These are phyloP conservation scores for Phialocephala subalpina DNA, from an alignment of 2,329 filamentous ascomycete species.

Conservation along the genomic window DNA sequence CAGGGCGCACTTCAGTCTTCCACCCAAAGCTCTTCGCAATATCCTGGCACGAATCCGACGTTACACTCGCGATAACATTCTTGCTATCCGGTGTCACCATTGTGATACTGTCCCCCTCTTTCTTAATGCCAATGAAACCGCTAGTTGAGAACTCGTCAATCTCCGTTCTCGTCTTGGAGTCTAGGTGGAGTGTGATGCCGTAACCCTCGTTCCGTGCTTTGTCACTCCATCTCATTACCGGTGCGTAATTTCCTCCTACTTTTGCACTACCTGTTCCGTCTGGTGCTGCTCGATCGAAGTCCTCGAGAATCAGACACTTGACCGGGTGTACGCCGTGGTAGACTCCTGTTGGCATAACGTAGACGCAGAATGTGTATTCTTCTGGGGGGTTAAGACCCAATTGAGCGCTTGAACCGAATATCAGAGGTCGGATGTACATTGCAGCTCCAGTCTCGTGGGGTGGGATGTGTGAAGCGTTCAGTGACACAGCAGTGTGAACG, in stretches of 20 bases:
- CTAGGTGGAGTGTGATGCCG: slow-evolving; percentile 94
- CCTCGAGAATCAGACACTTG: slow-evolving; percentile 86
- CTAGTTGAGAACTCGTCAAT: slow-evolving; percentile 97
- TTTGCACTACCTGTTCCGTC: slow-evolving; percentile 92
- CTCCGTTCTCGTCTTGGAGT: slow-evolving; percentile 83
- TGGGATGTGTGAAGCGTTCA: slow-evolving; percentile 91
- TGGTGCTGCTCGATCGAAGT: slow-evolving; percentile 93
- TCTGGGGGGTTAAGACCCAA: slow-evolving; percentile 87
- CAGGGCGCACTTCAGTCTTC: slow-evolving; percentile 79
- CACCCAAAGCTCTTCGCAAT: slow-evolving; percentile 83
- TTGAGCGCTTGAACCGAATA: slow-evolving; percentile 89
- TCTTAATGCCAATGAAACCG: slow-evolving; percentile 85
- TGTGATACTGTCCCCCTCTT: slow-evolving; percentile 48
- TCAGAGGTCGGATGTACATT: slow-evolving; percentile 89
- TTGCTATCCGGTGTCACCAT: slow-evolving; percentile 87
- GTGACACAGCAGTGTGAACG: slow-evolving; percentile 80
- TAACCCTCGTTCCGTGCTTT: slow-evolving; percentile 80
- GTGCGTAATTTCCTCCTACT: slow-evolving; percentile 94
- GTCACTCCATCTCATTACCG: slow-evolving; percentile 88
- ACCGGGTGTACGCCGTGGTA: slow-evolving; percentile 92
- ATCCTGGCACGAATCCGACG: slow-evolving; percentile 78
- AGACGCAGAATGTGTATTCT: slow-evolving; percentile 91
- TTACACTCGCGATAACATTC: slow-evolving; percentile 88
- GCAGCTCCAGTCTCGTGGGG: slow-evolving; percentile 88
- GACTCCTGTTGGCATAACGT: slow-evolving; percentile 89